These are phyloP conservation scores for Fusarium sp. DNA, from an alignment of 2,329 filamentous ascomycete genomes.

Conservation along the genomic window DNA sequence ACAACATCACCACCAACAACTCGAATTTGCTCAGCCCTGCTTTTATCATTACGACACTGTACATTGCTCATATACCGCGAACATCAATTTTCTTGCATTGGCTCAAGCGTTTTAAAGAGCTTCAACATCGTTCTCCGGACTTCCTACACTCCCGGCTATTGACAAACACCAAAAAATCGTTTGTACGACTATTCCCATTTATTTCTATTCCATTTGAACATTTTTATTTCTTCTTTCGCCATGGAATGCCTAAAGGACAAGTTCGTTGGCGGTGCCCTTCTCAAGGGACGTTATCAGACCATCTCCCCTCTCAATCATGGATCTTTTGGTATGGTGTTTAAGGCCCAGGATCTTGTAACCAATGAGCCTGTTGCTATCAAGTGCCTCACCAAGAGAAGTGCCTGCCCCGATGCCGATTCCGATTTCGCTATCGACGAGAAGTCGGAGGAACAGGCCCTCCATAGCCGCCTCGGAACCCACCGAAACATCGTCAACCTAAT, in stretches of 20 bases:
- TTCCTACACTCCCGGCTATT: constrained; percentile 26
- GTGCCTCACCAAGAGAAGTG: constrained; percentile 86
- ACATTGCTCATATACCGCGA: constrained; percentile 45
- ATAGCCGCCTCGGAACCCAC: constrained; percentile 80
- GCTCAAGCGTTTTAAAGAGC: constrained; percentile 30
- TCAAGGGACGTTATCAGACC: constrained; percentile 90
- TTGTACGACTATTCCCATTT: constrained; percentile 45
- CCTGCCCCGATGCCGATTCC: constrained; percentile 66
- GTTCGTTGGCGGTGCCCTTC: constrained; percentile 80
- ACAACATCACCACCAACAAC: constrained; percentile 39
- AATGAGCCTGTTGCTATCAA: constrained; percentile 91
- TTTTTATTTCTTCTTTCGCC: constrained; percentile 23
- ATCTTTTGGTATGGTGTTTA: constrained; percentile 98
- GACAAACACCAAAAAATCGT: constrained; percentile 37
- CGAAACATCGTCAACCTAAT: constrained; percentile 94
- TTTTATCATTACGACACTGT: constrained; percentile 44
- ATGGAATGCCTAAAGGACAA: constrained; percentile 90
- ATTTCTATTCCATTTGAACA: constrained; percentile 29
- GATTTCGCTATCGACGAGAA: constrained; percentile 82
- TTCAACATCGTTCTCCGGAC: constrained; percentile 15
- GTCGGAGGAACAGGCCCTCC: constrained; percentile 82
- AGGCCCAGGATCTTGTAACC: constrained; percentile 82
- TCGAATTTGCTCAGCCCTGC: constrained; percentile 37
- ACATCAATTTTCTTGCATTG: constrained; percentile 30
- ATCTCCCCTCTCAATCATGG: constrained; percentile 97